Evolutionary conservation across 108 stramenopile species (phyloP), one percentile per base, ranked within the genome.

Genomic region (Bacterosira constricta): DNA sequence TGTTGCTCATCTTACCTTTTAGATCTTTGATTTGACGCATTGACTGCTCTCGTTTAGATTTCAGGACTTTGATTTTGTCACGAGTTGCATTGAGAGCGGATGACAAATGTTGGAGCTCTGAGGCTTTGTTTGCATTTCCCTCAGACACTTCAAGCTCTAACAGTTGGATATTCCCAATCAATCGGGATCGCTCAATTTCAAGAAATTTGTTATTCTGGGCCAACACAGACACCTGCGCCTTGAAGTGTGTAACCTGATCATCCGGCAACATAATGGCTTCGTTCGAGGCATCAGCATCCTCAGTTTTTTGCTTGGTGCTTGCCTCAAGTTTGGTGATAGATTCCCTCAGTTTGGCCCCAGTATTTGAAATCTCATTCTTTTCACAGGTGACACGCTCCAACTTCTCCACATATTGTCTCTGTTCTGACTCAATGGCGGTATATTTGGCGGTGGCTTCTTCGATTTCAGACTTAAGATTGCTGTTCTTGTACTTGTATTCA

Each of bases 91-190:
- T 46, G 21, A 75, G 73, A 57, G 44, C 17, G 0, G 35, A 41
- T 27, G 73, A 61, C 21, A 75, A 13, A 0, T 58, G 52, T 5
- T 76, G 36, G 8, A 76, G 6, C 49, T 67, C 41, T n/a, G 52
- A 39, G 39, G 30, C 30, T 46, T 30, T 11, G 5, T 6, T 5
- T 20, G 35, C 56, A 23, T 45, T 56, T 13, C 29, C 20, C 23
- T 57, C 44, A 35, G 54, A 44, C 17, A 36, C 18, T 18, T 57
- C 39, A 18, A 47, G 44, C 67, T 69, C 67, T 11, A 69, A 35
- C 10, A n/a, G 17, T 15, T 38, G 50, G 37, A 66, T 53, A 27
- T 37, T 47, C 0, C 23, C n/a, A 38, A 53, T 66, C 15, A 66
- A 23, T n/a, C n/a, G n/a, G n/a, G n/a, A n/a, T n/a, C n/a, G n/a